These are phyloP conservation scores for Astrothelium macrocarpum DNA, from an alignment of 495 filamentous ascomycete species.

Conservation along the genomic window DNA sequence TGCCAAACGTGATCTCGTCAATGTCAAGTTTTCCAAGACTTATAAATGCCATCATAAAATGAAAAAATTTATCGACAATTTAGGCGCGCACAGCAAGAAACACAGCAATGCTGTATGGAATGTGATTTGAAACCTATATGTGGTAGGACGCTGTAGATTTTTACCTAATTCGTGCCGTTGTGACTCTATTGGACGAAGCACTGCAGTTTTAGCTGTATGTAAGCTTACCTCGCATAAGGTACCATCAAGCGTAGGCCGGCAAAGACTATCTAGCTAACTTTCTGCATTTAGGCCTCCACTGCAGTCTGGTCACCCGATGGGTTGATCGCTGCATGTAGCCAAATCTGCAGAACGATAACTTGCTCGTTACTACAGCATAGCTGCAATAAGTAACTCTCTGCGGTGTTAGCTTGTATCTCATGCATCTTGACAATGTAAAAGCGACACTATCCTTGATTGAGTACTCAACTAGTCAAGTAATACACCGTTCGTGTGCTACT, in stretches of 20 bases:
- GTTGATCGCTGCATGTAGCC: background rate
- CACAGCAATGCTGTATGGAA: background rate
- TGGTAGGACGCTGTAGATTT: background rate
- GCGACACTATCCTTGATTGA: background rate
- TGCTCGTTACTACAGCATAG: background rate
- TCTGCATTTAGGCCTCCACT: background rate
- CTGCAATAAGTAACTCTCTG: background rate
- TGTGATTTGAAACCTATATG: constrained; percentile 1
- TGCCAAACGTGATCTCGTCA: background rate
- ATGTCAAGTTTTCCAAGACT: background rate
- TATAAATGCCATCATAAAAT: background rate
- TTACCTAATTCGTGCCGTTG: background rate
- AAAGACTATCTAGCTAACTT: background rate
- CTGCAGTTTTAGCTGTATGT: background rate
- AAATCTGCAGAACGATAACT: constrained; percentile 1
- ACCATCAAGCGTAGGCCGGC: background rate
- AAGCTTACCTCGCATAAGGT: background rate
- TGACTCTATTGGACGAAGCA: background rate
- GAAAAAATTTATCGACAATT: background rate
- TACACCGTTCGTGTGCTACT: background rate
- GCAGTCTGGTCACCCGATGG: background rate
- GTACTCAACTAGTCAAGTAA: background rate
- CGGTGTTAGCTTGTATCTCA: background rate
- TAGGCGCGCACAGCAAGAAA: background rate
- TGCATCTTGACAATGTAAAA: background rate